Percentiles rank a stretch among this genome's conserved stretches.
Conservation (phyloP, 164 flowering plant species). For the Saururus chinensis region DNA sequence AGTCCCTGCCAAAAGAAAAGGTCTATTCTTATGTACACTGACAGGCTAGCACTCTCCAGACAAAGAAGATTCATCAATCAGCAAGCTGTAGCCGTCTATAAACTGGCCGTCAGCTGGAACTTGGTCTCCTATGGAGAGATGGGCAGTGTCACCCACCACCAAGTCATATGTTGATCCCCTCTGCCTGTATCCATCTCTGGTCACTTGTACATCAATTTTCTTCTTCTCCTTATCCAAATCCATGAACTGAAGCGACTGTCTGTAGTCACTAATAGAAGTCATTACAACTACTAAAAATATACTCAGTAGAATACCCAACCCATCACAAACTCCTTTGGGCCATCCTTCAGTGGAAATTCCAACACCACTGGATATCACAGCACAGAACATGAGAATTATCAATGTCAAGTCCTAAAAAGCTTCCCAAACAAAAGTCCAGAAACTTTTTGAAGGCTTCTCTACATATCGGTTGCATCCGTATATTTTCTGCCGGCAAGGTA, state of each 20-base stretch:
- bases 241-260: slow-evolving; percentile 23
- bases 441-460: no score
- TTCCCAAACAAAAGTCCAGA: slow-evolving; percentile 21
- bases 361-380: slow-evolving; percentile 33
- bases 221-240: slow-evolving; percentile 43
- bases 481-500: no score
- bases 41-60: slow-evolving; percentile 41
- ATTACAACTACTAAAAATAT: no score
- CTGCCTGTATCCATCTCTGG: slow-evolving; percentile 35
- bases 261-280: no score
- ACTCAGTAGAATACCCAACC: slow-evolving; percentile 33
- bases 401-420: slow-evolving; percentile 41
- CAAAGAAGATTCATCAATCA: slow-evolving; percentile 41
- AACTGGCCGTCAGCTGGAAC: slow-evolving; percentile 44
- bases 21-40: slow-evolving; percentile 16
- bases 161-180: slow-evolving; percentile 34
- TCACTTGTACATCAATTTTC: slow-evolving; percentile 31
- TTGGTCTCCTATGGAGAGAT: slow-evolving; percentile 32
- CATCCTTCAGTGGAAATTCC: slow-evolving; percentile 41
- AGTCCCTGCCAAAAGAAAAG: slow-evolving; percentile 38
- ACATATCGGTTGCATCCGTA: no score
- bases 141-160: slow-evolving; percentile 42
- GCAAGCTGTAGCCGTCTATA: slow-evolving; percentile 30
- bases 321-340: slow-evolving; percentile 41
- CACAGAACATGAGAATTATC: slow-evolving; percentile 38